Evolutionary conservation across 2,329 filamentous ascomycete genomes (phyloP).

Genomic region (Claviceps capensis): DNA sequence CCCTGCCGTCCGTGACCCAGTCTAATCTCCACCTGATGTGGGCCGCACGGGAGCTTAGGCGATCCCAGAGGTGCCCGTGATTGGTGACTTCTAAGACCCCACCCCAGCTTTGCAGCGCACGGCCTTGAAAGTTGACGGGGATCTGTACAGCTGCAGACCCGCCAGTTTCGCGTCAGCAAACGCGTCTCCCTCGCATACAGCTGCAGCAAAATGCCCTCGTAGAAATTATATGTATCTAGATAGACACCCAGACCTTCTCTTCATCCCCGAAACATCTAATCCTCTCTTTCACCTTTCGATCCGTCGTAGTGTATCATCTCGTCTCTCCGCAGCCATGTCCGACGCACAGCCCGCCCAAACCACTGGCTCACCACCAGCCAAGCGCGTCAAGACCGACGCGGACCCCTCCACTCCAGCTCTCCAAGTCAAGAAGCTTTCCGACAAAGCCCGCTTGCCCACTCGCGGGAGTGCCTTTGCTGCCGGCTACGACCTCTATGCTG

Average conservation of each 20-base stretch:
- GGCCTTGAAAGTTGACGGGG: too few relatives aligned
- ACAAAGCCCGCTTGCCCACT: constrained; percentile 68
- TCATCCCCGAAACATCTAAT: not conserved
- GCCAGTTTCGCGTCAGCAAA: not conserved
- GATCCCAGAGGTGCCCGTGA: too few relatives aligned
- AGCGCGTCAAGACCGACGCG: constrained; percentile 55
- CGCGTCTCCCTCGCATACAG: not conserved
- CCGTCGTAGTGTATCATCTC: too few relatives aligned
- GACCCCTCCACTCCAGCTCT: constrained; percentile 40
- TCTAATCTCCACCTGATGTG: too few relatives aligned
- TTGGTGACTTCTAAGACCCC: too few relatives aligned
- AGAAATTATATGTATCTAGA: not conserved
- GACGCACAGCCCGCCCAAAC: constrained; percentile 25
- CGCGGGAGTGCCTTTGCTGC: constrained; percentile 81
- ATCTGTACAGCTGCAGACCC: not conserved
- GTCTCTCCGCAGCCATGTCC: not conserved
- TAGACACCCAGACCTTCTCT: not conserved
- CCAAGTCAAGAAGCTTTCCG: constrained; percentile 76
- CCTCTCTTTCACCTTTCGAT: not conserved
- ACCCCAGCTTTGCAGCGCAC: too few relatives aligned
- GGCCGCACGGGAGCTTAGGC: too few relatives aligned
- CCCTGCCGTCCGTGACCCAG: too few relatives aligned
- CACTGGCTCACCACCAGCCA: constrained; percentile 56
- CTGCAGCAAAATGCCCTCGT: not conserved
- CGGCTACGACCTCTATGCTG: constrained; percentile 85